phyloP scores from a whole-genome alignment of 345 rosid species.

The Citrus mangshanensis region DNA sequence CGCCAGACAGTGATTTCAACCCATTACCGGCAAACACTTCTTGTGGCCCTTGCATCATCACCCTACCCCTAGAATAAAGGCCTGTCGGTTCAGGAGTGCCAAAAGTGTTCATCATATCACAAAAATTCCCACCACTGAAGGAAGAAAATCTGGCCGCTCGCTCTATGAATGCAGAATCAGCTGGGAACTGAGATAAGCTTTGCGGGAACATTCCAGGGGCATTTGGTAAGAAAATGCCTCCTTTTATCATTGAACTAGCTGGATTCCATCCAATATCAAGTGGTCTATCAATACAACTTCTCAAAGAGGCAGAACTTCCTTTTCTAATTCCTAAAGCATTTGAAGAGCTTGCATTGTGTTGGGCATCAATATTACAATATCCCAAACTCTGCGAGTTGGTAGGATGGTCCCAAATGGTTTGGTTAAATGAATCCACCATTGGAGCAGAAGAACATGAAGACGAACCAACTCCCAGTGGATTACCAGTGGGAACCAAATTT shows the following conservation, averaged over 20 bases:
- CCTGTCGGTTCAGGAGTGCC: conserved; percentile 56
- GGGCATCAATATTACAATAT: conserved; percentile 51
- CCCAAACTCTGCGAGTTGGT: conserved; percentile 55
- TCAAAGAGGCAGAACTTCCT: conserved; percentile 43
- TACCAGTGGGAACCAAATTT: conserved; percentile 51
- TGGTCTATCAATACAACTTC: conserved; percentile 49
- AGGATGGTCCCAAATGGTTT: conserved; percentile 66
- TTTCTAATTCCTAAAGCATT: conserved; percentile 36
- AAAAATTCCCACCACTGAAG: conserved; percentile 69
- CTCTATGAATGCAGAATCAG: conserved; percentile 90
- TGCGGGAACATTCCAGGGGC: conserved; percentile 52
- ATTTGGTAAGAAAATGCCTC: conserved; percentile 54
- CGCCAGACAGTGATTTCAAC: conserved; percentile 29
- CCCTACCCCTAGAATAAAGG: conserved; percentile 48
- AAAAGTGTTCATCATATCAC: conserved; percentile 64
- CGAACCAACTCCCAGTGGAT: conserved; percentile 46
- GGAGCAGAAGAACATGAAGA: conserved; percentile 69
- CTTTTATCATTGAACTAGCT: conserved; percentile 57
- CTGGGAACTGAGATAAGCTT: conserved; percentile 77
- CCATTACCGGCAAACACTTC: conserved; percentile 35
- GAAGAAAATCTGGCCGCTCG: conserved; percentile 93
- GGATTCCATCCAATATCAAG: conserved; percentile 75
- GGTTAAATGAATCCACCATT: conserved; percentile 61
- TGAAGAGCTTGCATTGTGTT: conserved; percentile 37
- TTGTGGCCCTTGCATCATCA: conserved; percentile 51